Evolutionary conservation across 371 early-diverging fungal species (phyloP), one percentile per base, ranked within the genome.

Genomic region (Parasitella parasitica): DNA sequence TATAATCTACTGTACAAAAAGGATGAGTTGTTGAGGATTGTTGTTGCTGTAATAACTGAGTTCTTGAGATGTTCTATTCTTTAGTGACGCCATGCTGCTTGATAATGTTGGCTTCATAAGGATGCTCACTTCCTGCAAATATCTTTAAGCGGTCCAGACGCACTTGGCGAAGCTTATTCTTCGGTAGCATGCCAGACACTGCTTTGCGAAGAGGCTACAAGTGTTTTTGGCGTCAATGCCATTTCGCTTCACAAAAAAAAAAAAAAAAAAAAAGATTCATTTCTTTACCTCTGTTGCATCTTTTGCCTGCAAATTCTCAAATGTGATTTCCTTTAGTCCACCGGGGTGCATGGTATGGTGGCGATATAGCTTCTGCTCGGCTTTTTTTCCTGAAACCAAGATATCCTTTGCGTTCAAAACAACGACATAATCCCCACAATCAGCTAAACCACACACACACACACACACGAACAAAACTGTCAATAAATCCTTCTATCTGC

Each of bases 391-490:
- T 30, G 95, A 86, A 16, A 96, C 87, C 27, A 76, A 76, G 15
- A 96, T 78, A 60, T 93, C 89, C 63, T 88, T 84, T 20, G 97
- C 96, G 67, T 97, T 97, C 60, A 95, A 90, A 22, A 99, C 97
- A 11, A 99, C 97, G 1, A 98, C 97, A 69, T 96, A 96, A 75
- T 98, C 99, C 35, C 99, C 99, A 76, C 92, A 92, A 80, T 98
- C 97, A 26, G 91, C 94, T 92, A 80, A 38, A n/a, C n/a, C n/a
- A n/a, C n/a, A n/a, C n/a, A n/a, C n/a, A n/a, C n/a, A n/a, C n/a
- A n/a, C n/a, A n/a, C n/a, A n/a, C n/a, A n/a, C n/a, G n/a, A 32
- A 32, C 6, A 32, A 32, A 32, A 32, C 6, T 2, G 32, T 32
- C 26, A 51, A 24, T 16, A 22, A 55, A 48, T n/a, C 37, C 27